Evolutionary conservation across 768 basidiomycete species (phyloP).

Genomic region (Sporobolomyces phaffii): DNA sequence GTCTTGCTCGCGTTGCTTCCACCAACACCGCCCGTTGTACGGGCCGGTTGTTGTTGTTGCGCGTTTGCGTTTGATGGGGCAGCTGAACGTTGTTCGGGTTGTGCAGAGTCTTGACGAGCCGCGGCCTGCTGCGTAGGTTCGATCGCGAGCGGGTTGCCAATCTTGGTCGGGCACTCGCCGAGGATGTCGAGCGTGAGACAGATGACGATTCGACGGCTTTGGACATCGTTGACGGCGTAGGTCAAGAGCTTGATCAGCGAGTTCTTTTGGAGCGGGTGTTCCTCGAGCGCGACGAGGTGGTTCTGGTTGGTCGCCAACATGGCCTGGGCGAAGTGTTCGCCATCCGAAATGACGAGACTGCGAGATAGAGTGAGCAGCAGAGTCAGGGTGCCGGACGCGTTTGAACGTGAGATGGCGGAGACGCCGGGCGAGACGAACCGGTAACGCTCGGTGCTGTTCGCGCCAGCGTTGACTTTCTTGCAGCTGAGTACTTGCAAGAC

Average conservation of each 20-base stretch:
- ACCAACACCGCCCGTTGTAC: slow-evolving; percentile 42
- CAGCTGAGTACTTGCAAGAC: slow-evolving; percentile 75
- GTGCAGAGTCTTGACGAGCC: slow-evolving; percentile 45
- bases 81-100: slow-evolving; percentile 7
- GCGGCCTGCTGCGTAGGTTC: slow-evolving; percentile 45
- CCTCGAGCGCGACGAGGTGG: slow-evolving; percentile 54
- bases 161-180: slow-evolving; percentile 58
- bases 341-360: slow-evolving; percentile 83
- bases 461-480: slow-evolving; percentile 60
- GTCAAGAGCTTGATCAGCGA: slow-evolving; percentile 65
- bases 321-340: slow-evolving; percentile 74
- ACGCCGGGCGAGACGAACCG: slow-evolving; percentile 39
- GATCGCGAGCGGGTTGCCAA: slow-evolving; percentile 57
- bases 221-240: slow-evolving; percentile 74
- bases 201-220: slow-evolving; percentile 76
- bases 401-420: slow-evolving; percentile 9
- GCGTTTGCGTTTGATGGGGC: no score
- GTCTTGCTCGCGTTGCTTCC: slow-evolving; percentile 38
- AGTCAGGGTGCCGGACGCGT: background rate
- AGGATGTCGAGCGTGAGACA: slow-evolving; percentile 63
- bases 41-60: no score
- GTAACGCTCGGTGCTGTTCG: slow-evolving; percentile 45
- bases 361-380: slow-evolving; percentile 39
- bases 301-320: slow-evolving; percentile 95
- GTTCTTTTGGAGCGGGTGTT: slow-evolving; percentile 60